Percentiles rank a stretch among this genome's conserved stretches.
Conservation (phyloP, 306 rosid genomes). For the Castanopsis chinensis region DNA sequence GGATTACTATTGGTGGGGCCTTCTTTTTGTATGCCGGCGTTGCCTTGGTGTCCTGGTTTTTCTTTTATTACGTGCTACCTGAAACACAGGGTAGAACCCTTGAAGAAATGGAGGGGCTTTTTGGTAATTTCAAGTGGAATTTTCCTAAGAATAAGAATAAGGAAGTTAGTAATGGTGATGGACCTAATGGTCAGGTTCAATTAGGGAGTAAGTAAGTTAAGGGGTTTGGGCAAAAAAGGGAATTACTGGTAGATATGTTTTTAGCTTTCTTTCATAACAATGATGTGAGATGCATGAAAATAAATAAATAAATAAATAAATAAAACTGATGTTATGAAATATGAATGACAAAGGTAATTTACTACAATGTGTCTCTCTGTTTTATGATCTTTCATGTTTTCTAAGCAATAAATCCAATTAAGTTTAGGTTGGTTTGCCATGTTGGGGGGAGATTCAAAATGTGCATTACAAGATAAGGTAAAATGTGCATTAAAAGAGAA, state of each 20-base stretch:
- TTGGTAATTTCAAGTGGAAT: slow-evolving; percentile 50
- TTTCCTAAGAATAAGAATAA: not conserved
- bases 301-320: not conserved
- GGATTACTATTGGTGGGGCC: slow-evolving; percentile 63
- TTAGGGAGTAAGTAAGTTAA: slow-evolving; percentile 19
- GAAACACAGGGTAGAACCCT: slow-evolving; percentile 77
- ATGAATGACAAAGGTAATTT: not conserved
- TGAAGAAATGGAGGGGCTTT: slow-evolving; percentile 70
- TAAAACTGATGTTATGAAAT: not conserved
- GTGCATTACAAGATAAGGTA: not conserved
- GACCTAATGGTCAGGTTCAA: slow-evolving; percentile 28
- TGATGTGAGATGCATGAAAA: not conserved
- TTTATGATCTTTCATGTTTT: no score
- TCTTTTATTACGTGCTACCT: slow-evolving; percentile 58
- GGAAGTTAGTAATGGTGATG: not conserved
- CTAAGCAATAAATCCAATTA: no score
- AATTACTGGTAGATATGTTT: not conserved
- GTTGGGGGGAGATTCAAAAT: not conserved
- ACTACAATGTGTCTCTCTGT: not conserved
- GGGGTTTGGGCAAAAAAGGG: no score
- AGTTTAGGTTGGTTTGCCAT: no score
- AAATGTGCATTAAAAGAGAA: no score
- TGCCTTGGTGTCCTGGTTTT: slow-evolving; percentile 45
- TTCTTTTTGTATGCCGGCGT: slow-evolving; percentile 56
- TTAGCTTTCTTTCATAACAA: not conserved